A percentile compares a stretch with the other conserved stretches of the same genome.
These are phyloP conservation scores for Eucalyptus curtisii DNA, from an alignment of 345 rosid species.

Conservation along the genomic window DNA sequence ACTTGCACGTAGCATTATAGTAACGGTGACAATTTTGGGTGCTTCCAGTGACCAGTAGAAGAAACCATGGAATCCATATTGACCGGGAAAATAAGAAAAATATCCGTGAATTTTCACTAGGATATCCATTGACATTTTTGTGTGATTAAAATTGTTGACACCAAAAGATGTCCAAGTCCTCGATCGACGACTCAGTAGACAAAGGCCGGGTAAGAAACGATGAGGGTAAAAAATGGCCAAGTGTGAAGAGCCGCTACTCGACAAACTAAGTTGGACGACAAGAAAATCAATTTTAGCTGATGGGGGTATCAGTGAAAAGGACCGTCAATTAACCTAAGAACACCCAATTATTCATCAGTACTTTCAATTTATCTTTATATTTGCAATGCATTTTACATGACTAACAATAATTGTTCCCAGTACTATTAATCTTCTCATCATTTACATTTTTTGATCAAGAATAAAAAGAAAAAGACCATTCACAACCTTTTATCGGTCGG, in stretches of 20 bases:
- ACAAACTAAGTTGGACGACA: not conserved
- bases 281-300: not conserved
- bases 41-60: not conserved
- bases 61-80: not conserved
- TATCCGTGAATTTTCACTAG: too few species aligned
- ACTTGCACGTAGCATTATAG: not conserved
- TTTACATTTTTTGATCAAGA: too few species aligned
- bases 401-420: not conserved
- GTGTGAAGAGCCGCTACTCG: not conserved
- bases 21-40: not conserved
- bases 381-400: not conserved
- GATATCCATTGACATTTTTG: not conserved
- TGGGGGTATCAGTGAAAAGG: not conserved
- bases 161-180: not conserved
- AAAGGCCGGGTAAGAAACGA: not conserved
- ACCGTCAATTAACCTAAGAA: not conserved
- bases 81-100: too few species aligned
- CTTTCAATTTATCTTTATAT: not conserved
- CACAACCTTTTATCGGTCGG: not conserved
- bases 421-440: not conserved
- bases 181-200: not conserved
- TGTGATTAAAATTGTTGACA: not conserved
- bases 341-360: not conserved
- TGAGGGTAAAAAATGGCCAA: rapidly evolving
- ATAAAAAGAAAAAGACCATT: not conserved